Conservation (phyloP, 1,284 basidiomycete genomes). For the Ustilago shanxiensis region DNA sequence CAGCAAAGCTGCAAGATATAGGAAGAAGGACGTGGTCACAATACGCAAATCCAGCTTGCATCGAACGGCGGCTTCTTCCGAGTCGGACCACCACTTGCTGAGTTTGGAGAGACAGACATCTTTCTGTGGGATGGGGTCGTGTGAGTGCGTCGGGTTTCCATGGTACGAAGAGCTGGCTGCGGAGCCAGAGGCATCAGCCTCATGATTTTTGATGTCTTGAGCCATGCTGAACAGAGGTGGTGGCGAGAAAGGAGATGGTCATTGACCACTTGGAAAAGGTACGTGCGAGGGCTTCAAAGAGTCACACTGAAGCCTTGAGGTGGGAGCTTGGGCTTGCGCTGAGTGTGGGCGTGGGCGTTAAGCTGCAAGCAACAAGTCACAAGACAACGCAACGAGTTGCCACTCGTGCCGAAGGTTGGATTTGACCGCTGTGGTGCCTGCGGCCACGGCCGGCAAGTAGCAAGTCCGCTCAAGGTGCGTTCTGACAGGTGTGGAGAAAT, state of each 20-base stretch:
- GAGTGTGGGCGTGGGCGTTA: too few species aligned
- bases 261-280: not conserved
- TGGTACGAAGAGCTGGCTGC: not conserved
- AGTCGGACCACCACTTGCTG: constrained; percentile 56
- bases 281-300: too few species aligned
- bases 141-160: not conserved
- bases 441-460: too few species aligned
- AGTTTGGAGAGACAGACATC: constrained; percentile 28
- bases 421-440: too few species aligned
- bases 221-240: not conserved
- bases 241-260: not conserved
- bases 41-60: constrained; percentile 56
- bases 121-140: not conserved
- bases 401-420: too few species aligned
- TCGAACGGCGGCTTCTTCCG: constrained; percentile 47
- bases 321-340: too few species aligned
- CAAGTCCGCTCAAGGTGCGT: not conserved
- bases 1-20: constrained; percentile 46
- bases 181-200: not conserved
- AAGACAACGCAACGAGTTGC: too few species aligned
- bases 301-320: too few species aligned
- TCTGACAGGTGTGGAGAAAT: not conserved
- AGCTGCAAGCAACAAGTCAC: too few species aligned
- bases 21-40: constrained; percentile 33
- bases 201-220: constrained; percentile 6